Conservation (phyloP, 106 monocot species). For the Iris macrosiphon region DNA sequence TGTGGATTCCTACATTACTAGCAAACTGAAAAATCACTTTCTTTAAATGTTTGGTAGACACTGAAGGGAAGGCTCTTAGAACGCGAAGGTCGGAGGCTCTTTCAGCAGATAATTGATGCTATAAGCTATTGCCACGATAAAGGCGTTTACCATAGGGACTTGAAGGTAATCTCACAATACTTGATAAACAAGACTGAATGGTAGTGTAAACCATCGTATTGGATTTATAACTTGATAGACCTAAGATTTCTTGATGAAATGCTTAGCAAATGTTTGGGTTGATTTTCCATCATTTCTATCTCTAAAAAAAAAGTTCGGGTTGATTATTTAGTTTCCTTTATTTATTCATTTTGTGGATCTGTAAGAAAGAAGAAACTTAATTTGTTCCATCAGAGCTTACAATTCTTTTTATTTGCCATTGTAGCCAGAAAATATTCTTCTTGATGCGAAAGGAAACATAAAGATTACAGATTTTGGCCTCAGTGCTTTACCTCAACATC, state of each 20-base stretch:
- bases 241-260: no score
- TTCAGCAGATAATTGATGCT: slow-evolving; percentile 95
- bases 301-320: no score
- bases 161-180: slow-evolving; percentile 50
- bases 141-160: slow-evolving; percentile 90
- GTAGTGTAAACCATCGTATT: no score
- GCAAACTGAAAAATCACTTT: neutral
- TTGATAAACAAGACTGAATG: neutral
- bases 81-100: slow-evolving; percentile 52
- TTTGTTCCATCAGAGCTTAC: no score
- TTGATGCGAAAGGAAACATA: slow-evolving; percentile 69
- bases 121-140: slow-evolving; percentile 85
- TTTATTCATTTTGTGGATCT: no score
- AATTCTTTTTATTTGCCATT: no score
- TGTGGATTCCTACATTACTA: no score
- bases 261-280: no score
- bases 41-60: slow-evolving; percentile 21
- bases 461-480: slow-evolving; percentile 94
- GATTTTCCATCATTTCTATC: no score
- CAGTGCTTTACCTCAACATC: slow-evolving; percentile 73
- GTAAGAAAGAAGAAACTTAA: no score
- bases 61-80: slow-evolving; percentile 55
- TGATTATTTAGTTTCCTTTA: no score
- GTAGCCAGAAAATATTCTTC: slow-evolving; percentile 93
- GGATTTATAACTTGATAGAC: no score